Conservation (phyloP, 2,329 filamentous ascomycete genomes). For the Diaporthe sp. region DNA sequence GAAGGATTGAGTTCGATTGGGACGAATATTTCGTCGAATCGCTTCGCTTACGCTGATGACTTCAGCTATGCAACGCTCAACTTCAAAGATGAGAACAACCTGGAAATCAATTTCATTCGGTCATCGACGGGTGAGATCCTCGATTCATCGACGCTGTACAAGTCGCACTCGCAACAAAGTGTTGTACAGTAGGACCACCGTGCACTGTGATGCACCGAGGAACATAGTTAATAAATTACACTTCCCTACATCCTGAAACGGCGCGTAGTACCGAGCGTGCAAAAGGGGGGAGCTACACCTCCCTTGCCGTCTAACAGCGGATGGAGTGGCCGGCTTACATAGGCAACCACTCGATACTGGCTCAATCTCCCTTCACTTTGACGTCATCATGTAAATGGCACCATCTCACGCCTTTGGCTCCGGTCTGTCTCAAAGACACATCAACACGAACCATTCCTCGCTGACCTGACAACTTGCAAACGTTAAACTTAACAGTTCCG, state of each 20-base stretch:
- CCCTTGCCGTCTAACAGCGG: neutral
- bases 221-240: rapidly evolving
- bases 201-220: neutral
- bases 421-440: neutral
- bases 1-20: conserved; percentile 60
- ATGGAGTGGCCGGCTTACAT: neutral
- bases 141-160: conserved; percentile 59
- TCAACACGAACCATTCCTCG: neutral
- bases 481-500: no score
- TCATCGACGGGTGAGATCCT: conserved; percentile 59
- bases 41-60: conserved; percentile 61
- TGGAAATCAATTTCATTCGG: conserved; percentile 62
- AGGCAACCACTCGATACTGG: neutral
- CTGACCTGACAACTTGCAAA: neutral
- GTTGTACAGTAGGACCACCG: conserved; percentile 48
- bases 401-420: conserved; percentile 19
- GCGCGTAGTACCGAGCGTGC: neutral
- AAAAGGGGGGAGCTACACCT: no score
- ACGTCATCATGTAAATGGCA: conserved; percentile 31
- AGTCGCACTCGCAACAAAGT: conserved; percentile 57
- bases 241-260: neutral
- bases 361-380: conserved; percentile 12
- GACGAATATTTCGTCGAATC: conserved; percentile 53
- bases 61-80: conserved; percentile 62
- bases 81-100: conserved; percentile 55